A percentile compares a stretch with the other conserved stretches of the same genome.
These are phyloP conservation scores for Trichoderma simmonsii DNA, from an alignment of 2,329 filamentous ascomycete genomes.

Conservation along the genomic window DNA sequence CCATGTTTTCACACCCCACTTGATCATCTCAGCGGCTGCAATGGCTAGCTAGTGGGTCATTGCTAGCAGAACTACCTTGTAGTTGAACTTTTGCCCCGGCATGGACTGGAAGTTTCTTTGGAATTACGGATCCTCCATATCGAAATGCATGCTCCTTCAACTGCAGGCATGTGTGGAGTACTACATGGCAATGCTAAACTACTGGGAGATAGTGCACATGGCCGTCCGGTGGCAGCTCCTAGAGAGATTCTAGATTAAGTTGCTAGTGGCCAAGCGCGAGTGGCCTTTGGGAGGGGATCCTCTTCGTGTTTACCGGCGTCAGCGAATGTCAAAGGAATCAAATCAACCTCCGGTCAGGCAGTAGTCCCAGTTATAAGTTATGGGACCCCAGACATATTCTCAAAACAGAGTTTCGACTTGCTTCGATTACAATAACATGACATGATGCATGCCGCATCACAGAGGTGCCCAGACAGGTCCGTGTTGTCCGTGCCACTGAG, in stretches of 20 bases:
- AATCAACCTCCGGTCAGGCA: background rate
- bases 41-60: background rate
- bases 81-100: background rate
- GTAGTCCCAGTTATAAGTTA: background rate
- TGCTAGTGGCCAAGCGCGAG: background rate
- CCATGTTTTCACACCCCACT: background rate
- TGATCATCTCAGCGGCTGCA: constrained; percentile 4
- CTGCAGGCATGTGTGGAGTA: background rate
- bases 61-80: background rate
- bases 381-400: background rate
- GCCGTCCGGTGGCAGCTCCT: background rate
- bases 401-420: constrained; percentile 3
- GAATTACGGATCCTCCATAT: background rate
- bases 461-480: background rate
- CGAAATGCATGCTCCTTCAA: background rate
- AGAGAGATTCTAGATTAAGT: background rate
- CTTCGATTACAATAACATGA: background rate
- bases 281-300: background rate
- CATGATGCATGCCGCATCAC: background rate
- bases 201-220: background rate
- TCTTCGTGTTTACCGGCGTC: background rate
- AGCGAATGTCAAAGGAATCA: background rate
- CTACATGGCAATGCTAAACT: background rate
- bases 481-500: background rate
- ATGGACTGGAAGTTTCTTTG: background rate